phyloP scores from a whole-genome alignment of 2,329 filamentous ascomycete genomes.

The Berkeleyomyces basicola region DNA sequence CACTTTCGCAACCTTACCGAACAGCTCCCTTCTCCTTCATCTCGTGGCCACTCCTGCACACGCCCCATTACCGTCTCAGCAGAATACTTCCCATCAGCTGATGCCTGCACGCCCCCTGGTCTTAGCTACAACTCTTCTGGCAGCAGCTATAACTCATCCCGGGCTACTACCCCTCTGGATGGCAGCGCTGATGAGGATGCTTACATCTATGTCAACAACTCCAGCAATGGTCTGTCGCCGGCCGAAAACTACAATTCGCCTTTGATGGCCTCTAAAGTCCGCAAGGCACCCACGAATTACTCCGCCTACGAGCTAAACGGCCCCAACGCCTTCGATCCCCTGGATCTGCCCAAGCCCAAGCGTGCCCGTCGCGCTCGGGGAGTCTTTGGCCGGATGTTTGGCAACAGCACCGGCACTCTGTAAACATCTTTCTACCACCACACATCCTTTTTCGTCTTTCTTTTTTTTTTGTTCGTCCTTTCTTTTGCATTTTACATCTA shows the following conservation, averaged over 20 bases:
- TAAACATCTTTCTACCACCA: slow-evolving; percentile 15
- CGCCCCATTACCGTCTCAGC: slow-evolving; percentile 14
- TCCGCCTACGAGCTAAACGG: slow-evolving; percentile 37
- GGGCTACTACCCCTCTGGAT: slow-evolving; percentile 36
- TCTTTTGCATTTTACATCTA: background rate
- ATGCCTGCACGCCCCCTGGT: background rate
- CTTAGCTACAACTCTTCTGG: slow-evolving; percentile 33
- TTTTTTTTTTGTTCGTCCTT: background rate
- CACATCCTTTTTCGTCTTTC: background rate
- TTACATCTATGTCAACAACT: slow-evolving; percentile 18
- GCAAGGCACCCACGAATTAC: slow-evolving; percentile 19
- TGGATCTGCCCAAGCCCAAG: slow-evolving; percentile 32
- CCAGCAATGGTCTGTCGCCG: slow-evolving; percentile 34
- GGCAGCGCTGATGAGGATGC: slow-evolving; percentile 26
- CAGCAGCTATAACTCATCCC: slow-evolving; percentile 29
- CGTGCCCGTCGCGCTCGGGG: slow-evolving; percentile 31
- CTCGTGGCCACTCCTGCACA: slow-evolving; percentile 27
- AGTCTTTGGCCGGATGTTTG: slow-evolving; percentile 38
- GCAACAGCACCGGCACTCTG: slow-evolving; percentile 26
- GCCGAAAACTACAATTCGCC: slow-evolving; percentile 29
- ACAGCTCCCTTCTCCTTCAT: slow-evolving; percentile 30
- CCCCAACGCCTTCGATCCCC: slow-evolving; percentile 32
- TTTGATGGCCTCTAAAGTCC: slow-evolving; percentile 18
- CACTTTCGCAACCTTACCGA: slow-evolving; percentile 17
- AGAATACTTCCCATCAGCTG: background rate